Base-by-base conservation (phyloP, 108 stramenopile genomes). In the Cylindrotheca fusiformis region DNA sequence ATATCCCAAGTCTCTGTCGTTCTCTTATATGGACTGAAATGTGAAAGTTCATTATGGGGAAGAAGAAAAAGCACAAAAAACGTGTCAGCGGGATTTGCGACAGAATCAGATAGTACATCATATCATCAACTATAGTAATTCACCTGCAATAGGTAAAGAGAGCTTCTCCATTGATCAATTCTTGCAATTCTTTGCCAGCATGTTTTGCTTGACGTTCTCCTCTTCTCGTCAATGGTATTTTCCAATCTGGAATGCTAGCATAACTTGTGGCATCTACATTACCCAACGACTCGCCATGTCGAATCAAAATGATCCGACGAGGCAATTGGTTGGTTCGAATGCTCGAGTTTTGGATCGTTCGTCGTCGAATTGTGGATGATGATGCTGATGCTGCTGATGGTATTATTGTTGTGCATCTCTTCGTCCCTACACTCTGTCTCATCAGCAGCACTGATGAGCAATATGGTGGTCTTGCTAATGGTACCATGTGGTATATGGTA, bases 221-320 rank as follows among this genome's bases (percentile, higher is more conserved):
- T 36, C 68, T 57, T 49, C 67, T 46, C 0, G 83, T 85, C 32
- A 88, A 51, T 3, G 81, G 80, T 29, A 90, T 82, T 58, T 77
- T 72, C 87, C 87, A 89, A 69, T 92, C 83, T 12, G 83, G 77
- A 33, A 76, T 84, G 10, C 66, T 81, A 4, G 81, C 82, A 68
- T 89, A 92, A 4, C 80, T 69, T 25, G 57, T 73, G 47, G 81
- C 84, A 69, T 86, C 85, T 2, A 86, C 77, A 65, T 92, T 92
- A 14, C 91, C 91, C 46, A 83, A 32, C 1, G 72, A 75, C 63
- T 89, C 81, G 17, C 86, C 91, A 67, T 92, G 91, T 31, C 91
- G 66, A 28, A 84, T 54, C 8, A 92, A 59, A 24, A 92, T 85
- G 41, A 93, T 86, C 26, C 84, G 83, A 55, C 58, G 63, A n/a